Conservation (phyloP, 495 filamentous ascomycete genomes). For the Clohesyomyces aquaticus region DNA sequence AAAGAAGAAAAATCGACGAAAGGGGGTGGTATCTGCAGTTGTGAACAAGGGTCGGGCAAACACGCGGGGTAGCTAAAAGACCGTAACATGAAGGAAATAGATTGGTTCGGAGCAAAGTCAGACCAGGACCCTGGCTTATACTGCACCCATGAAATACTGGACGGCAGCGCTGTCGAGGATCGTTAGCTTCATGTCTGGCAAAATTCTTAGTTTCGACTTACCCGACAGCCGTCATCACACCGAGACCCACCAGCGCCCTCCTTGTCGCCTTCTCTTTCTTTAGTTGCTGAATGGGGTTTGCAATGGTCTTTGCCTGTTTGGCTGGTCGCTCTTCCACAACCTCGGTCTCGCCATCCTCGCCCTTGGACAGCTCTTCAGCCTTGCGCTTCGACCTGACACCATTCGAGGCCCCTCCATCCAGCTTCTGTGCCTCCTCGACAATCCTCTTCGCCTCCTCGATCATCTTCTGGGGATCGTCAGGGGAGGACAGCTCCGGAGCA, state of each 20-base stretch:
- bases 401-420: slow-evolving; percentile 49
- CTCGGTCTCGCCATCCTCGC: slow-evolving; percentile 58
- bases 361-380: slow-evolving; percentile 66
- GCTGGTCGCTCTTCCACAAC: slow-evolving; percentile 54
- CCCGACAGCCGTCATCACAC: slow-evolving; percentile 84
- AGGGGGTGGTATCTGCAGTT: slow-evolving; percentile 29
- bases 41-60: slow-evolving; percentile 6
- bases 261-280: slow-evolving; percentile 81
- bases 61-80: not conserved
- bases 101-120: not conserved
- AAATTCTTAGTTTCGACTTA: slow-evolving; percentile 55
- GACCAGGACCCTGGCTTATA: not conserved
- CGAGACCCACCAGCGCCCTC: slow-evolving; percentile 81
- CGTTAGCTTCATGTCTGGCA: slow-evolving; percentile 2
- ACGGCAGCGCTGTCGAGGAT: slow-evolving; percentile 12
- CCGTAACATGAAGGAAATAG: slow-evolving; percentile 17
- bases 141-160: slow-evolving; percentile 20
- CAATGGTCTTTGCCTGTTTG: slow-evolving; percentile 69
- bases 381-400: slow-evolving; percentile 68
- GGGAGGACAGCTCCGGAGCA: slow-evolving; percentile 67
- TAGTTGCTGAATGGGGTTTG: slow-evolving; percentile 73
- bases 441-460: slow-evolving; percentile 84
- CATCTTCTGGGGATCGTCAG: slow-evolving; percentile 77
- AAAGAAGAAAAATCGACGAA: slow-evolving; percentile 11
- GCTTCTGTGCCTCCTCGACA: slow-evolving; percentile 76